phyloP scores from a whole-genome alignment of 108 stramenopile genomes.

The Parmales sp. region DNA sequence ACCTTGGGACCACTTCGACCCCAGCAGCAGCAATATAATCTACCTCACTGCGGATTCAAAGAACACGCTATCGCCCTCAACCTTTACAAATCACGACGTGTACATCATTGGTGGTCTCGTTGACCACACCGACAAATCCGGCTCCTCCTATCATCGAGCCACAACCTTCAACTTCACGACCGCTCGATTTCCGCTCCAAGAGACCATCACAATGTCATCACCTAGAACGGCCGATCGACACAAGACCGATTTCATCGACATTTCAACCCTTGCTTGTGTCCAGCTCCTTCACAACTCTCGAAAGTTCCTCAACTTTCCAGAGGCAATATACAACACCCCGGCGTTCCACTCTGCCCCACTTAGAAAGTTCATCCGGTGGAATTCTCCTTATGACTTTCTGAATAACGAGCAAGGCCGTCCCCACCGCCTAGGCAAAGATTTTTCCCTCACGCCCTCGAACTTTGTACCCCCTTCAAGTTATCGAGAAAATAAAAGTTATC shows the following conservation, averaged over 20 bases:
- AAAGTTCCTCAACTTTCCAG: not conserved
- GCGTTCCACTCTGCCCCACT: not conserved
- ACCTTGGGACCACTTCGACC: too few species aligned
- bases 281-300: not conserved
- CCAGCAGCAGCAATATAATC: too few species aligned
- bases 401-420: not conserved
- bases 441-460: too few species aligned
- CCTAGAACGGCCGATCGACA: not conserved
- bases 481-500: too few species aligned
- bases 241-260: not conserved
- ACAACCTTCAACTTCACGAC: not conserved
- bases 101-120: not conserved
- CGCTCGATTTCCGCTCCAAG: not conserved
- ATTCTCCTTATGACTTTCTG: not conserved
- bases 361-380: not conserved
- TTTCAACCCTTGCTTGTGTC: not conserved
- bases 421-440: too few species aligned
- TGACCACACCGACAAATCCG: not conserved
- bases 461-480: too few species aligned
- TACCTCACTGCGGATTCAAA: not conserved
- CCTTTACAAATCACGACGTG: not conserved
- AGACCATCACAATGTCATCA: not conserved
- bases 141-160: not conserved
- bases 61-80: not conserved
- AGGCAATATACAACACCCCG: not conserved